Evolutionary conservation across 306 rosid genomes (phyloP).

Genomic region (Pyrus communis): DNA sequence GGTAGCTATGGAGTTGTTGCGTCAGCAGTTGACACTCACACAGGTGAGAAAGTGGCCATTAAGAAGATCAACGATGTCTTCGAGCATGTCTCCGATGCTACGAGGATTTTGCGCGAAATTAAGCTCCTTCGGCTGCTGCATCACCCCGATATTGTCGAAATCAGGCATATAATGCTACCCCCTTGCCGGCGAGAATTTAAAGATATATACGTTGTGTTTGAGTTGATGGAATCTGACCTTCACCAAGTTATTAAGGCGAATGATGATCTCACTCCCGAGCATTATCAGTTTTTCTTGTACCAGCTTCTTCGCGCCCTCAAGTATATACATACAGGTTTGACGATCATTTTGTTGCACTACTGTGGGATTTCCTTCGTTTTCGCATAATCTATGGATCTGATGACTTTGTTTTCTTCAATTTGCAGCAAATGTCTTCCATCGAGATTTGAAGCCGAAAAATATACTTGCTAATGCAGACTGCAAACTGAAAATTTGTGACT

Average conservation of each 20-base stretch:
- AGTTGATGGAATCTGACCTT: conserved; percentile 69
- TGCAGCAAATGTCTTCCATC: conserved; percentile 53
- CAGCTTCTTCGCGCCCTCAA: conserved; percentile 70
- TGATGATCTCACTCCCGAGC: conserved; percentile 54
- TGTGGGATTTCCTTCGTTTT: background rate
- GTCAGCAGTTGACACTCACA: conserved; percentile 56
- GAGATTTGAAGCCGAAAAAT: conserved; percentile 68
- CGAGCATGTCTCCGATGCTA: conserved; percentile 61
- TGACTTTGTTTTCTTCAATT: background rate
- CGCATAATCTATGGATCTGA: background rate
- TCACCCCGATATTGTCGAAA: conserved; percentile 67
- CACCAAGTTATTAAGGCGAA: conserved; percentile 56
- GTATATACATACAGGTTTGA: conserved; percentile 60
- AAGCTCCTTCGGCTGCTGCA: conserved; percentile 57
- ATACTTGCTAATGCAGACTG: conserved; percentile 75
- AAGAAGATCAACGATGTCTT: conserved; percentile 60
- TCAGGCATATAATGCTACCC: conserved; percentile 65
- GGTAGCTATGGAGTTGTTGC: conserved; percentile 79
- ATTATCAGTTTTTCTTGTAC: conserved; percentile 54
- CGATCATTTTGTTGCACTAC: background rate
- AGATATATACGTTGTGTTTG: conserved; percentile 61
- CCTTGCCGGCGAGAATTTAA: conserved; percentile 57
- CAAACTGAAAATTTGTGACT: conserved; percentile 65
- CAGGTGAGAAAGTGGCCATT: conserved; percentile 61
- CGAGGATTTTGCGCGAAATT: conserved; percentile 55